Percentiles rank a stretch among this genome's conserved stretches.
These are phyloP conservation scores for Metschnikowia reukaufii DNA, from an alignment of 805 yeast genomes.

Conservation along the genomic window DNA sequence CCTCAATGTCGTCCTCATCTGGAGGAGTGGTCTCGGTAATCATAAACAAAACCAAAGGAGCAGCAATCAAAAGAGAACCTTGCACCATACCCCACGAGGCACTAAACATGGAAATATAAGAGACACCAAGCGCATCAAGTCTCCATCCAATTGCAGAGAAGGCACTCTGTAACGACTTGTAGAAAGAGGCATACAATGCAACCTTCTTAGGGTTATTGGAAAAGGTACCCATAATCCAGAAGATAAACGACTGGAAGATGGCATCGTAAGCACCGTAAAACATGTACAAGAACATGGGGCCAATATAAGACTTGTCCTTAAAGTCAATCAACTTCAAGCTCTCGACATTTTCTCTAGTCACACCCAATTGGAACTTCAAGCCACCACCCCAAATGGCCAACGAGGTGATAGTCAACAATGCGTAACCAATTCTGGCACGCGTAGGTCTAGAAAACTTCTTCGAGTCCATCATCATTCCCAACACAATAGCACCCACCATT, in stretches of 20 bases:
- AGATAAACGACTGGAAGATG: constrained; percentile 55
- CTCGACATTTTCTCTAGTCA: constrained; percentile 37
- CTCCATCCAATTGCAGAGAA: constrained; percentile 65
- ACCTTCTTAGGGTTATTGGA: constrained; percentile 56
- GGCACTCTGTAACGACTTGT: constrained; percentile 64
- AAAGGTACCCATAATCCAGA: constrained; percentile 60
- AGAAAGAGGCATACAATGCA: constrained; percentile 59
- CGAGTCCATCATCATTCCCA: constrained; percentile 52
- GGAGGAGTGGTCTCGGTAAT: constrained; percentile 45
- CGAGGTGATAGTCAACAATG: constrained; percentile 37
- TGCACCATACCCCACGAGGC: constrained; percentile 52
- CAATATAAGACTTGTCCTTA: constrained; percentile 48
- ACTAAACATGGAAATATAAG: constrained; percentile 46
- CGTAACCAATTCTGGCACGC: constrained; percentile 49
- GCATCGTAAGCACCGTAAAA: constrained; percentile 63
- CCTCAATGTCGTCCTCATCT: constrained; percentile 32
- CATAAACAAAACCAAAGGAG: constrained; percentile 45
- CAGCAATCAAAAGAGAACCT: constrained; percentile 49
- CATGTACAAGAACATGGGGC: constrained; percentile 62
- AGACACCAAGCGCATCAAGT: constrained; percentile 43
- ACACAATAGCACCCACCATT: constrained; percentile 53
- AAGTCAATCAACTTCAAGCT: constrained; percentile 42
- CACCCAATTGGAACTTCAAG: constrained; percentile 44
- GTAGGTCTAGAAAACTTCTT: constrained; percentile 39
- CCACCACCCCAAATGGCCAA: constrained; percentile 64